phyloP scores from a whole-genome alignment of 352 stramenopile species.

The Phytophthora sp. region DNA sequence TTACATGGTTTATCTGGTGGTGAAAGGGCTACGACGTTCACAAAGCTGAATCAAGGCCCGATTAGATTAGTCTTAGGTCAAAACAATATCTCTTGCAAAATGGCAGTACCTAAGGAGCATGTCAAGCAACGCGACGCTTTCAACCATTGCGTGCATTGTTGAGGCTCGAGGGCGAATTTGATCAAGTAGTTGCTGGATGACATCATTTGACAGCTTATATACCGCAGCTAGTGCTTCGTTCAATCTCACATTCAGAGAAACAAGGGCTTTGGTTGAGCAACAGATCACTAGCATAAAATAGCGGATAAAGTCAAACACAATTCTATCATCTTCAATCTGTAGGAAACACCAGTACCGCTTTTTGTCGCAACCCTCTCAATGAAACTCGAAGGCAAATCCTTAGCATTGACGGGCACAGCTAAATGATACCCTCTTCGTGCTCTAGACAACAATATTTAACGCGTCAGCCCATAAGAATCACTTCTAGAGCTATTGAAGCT shows the following conservation, averaged over 20 bases:
- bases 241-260: conserved; percentile 83
- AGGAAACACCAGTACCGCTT: conserved; percentile 66
- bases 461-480: background rate
- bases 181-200: conserved; percentile 85
- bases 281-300: conserved; percentile 55
- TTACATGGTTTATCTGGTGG: conserved; percentile 79
- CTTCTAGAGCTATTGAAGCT: conserved; percentile 10
- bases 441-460: conserved; percentile 31
- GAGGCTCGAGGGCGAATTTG: conserved; percentile 77
- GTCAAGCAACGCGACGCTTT: conserved; percentile 91
- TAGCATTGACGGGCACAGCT: conserved; percentile 55
- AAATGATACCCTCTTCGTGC: conserved; percentile 79
- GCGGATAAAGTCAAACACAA: conserved; percentile 8
- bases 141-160: conserved; percentile 86
- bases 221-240: conserved; percentile 84
- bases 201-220: conserved; percentile 89
- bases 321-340: background rate
- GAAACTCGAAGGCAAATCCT: conserved; percentile 60
- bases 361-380: conserved; percentile 72
- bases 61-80: too few species aligned
- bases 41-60: too few species aligned
- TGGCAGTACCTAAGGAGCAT: conserved; percentile 85
- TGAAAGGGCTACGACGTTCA: conserved; percentile 84
- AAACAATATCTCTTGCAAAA: too few species aligned
- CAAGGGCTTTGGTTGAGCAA: conserved; percentile 89